These are phyloP conservation scores for Eucalyptus paniculata DNA, from an alignment of 345 rosid genomes.

Conservation along the genomic window DNA sequence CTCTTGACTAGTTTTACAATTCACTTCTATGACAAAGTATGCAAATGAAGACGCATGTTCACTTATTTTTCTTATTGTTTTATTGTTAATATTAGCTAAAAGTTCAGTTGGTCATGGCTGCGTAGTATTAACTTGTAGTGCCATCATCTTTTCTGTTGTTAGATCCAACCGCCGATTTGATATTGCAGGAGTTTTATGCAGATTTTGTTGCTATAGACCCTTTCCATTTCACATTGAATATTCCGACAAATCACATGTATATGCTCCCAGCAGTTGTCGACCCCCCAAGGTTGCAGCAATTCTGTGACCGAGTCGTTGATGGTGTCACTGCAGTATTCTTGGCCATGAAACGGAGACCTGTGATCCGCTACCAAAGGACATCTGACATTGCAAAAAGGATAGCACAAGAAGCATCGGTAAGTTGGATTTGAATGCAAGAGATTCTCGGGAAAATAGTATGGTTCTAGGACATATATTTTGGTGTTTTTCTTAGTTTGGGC, in stretches of 20 bases:
- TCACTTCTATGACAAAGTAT: neutral
- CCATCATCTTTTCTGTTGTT: neutral
- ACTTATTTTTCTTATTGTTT: neutral
- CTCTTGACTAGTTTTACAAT: neutral
- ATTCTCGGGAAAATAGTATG: neutral
- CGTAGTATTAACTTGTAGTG: neutral
- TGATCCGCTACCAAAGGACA: slow-evolving; percentile 87
- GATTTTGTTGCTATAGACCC: slow-evolving; percentile 89
- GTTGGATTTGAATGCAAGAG: slow-evolving; percentile 3
- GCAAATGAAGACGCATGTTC: neutral
- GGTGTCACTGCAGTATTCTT: slow-evolving; percentile 76
- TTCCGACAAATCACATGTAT: slow-evolving; percentile 68
- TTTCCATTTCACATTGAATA: slow-evolving; percentile 76
- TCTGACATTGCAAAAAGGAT: slow-evolving; percentile 95
- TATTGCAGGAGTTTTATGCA: slow-evolving; percentile 88
- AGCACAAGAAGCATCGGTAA: slow-evolving; percentile 91
- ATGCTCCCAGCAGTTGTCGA: slow-evolving; percentile 98
- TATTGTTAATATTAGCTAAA: neutral
- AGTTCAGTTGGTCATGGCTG: neutral
- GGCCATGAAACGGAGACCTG: slow-evolving; percentile 87
- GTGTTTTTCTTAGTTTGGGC: neutral
- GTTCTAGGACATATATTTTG: neutral
- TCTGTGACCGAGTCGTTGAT: slow-evolving; percentile 76
- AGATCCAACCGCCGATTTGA: slow-evolving; percentile 1
- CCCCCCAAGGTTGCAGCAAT: slow-evolving; percentile 85